phyloP scores from a whole-genome alignment of 2,329 filamentous ascomycete genomes.

The Alternaria alternata region DNA sequence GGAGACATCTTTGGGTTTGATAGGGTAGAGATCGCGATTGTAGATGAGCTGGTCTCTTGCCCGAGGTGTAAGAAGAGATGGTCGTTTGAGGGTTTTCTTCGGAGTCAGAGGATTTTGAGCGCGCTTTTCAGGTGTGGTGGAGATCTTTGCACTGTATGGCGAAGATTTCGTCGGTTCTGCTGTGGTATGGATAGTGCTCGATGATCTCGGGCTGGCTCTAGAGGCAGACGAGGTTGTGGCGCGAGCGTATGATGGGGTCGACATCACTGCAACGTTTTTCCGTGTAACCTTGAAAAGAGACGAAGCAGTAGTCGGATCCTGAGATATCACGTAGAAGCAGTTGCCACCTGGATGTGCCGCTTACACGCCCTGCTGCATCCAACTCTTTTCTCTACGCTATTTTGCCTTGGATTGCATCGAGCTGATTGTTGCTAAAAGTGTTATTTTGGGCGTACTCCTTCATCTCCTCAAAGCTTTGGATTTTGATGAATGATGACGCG shows the following conservation, averaged over 20 bases:
- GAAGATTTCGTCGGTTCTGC: not conserved
- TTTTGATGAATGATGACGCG: not conserved
- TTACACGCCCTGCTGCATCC: not conserved
- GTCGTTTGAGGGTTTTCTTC: conserved; percentile 13
- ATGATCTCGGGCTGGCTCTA: conserved; percentile 8
- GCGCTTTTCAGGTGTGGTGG: not conserved
- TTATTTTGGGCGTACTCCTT: not conserved
- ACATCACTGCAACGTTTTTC: conserved; percentile 13
- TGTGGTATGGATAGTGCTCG: not conserved
- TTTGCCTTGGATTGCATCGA: not conserved
- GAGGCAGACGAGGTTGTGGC: conserved; percentile 27
- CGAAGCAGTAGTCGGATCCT: not conserved
- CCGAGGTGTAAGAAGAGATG: conserved; percentile 9
- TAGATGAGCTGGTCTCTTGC: conserved; percentile 8
- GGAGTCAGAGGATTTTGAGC: not conserved
- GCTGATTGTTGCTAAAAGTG: not conserved
- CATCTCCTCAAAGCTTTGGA: not conserved
- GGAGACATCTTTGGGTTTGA: conserved; percentile 4
- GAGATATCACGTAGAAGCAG: not conserved
- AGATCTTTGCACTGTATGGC: not conserved
- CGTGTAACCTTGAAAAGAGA: not conserved
- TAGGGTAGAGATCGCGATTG: conserved; percentile 9
- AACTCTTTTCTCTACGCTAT: not conserved
- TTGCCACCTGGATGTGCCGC: not conserved
- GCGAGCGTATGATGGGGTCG: conserved; percentile 30